Conservation (phyloP, 208 protist genomes). For the Wallacemonas sp. region DNA sequence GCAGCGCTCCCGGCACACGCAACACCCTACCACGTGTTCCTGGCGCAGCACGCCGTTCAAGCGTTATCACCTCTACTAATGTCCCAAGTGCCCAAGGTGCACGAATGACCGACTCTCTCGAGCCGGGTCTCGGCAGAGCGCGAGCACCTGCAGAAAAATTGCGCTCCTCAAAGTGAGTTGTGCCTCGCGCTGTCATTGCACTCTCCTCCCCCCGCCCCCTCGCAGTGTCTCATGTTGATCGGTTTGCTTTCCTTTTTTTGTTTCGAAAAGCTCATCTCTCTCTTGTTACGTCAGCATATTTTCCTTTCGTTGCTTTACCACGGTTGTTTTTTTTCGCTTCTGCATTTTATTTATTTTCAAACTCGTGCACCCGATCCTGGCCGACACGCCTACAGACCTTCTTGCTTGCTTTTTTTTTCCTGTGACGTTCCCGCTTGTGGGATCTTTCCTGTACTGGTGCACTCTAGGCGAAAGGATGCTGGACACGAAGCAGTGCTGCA, state of each 20-base stretch:
- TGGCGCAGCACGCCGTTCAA: background rate
- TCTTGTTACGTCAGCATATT: too few species aligned
- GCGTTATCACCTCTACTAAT: background rate
- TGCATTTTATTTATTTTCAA: too few species aligned
- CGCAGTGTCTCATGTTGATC: too few species aligned
- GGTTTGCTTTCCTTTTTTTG: too few species aligned
- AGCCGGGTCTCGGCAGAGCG: background rate
- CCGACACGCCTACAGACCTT: background rate
- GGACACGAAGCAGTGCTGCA: too few species aligned
- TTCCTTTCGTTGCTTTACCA: too few species aligned
- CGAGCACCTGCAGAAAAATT: background rate
- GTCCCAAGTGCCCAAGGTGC: background rate
- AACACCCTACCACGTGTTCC: background rate
- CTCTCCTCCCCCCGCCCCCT: too few species aligned
- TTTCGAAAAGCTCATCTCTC: too few species aligned
- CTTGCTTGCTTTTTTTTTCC: conserved; percentile 14
- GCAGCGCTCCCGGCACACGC: background rate
- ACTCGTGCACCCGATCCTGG: too few species aligned
- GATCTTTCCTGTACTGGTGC: conserved; percentile 12
- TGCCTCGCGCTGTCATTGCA: too few species aligned
- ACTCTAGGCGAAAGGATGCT: too few species aligned
- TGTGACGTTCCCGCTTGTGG: background rate
- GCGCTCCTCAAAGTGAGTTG: background rate
- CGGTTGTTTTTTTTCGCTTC: too few species aligned
- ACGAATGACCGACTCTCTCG: background rate